Evolutionary conservation across 345 rosid species (phyloP), one percentile per base, ranked within the genome.

Genomic region (Turritis glabra): DNA sequence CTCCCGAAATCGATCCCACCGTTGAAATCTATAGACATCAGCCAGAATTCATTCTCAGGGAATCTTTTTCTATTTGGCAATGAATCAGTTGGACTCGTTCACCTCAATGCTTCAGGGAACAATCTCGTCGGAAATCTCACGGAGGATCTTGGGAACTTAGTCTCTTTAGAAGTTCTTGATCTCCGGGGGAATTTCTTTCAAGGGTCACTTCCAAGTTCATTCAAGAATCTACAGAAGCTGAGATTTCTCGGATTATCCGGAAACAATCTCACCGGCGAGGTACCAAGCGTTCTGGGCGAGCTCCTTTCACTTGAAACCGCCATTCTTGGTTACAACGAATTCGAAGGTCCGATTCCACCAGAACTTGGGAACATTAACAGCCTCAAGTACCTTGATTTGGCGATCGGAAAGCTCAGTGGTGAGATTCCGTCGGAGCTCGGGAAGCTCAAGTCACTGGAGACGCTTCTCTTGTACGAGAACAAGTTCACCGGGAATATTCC

Each of bases 181-280:
- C 90, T 94, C 60, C 83, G 97, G 50, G 98, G 98, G 13, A 94
- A 84, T 72, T 90, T 88, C 83, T 86, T 91, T 71, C 82, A 85
- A 81, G 98, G 97, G 23, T 74, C 88, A 5, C 80, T 91, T 80
- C 93, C 99, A 8, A 70, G 59, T 46, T 83, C 89, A 51, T 82
- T 94, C 77, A 81, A 78, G 75, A 86, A 82, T 68, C 79, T 94
- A 85, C 85, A 84, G 58, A 92, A 84, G 81, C 67, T 94, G 71
- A 85, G 83, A 82, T 94, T 84, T 76, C 89, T 94, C 10, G 98
- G 97, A 69, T 87, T 94, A 26, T 88, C 95, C 0, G 97, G 96
- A 69, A 94, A 94, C 58, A 91, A 91, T 82, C 92, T 94, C 67
- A 87, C 97, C 1, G 97, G 96, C 6, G 65, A 72, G 51, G 82